Percentiles rank a stretch among this genome's conserved stretches.
These are phyloP conservation scores for Candida glucosophila DNA, from an alignment of 1,139 yeast genomes.

Conservation along the genomic window DNA sequence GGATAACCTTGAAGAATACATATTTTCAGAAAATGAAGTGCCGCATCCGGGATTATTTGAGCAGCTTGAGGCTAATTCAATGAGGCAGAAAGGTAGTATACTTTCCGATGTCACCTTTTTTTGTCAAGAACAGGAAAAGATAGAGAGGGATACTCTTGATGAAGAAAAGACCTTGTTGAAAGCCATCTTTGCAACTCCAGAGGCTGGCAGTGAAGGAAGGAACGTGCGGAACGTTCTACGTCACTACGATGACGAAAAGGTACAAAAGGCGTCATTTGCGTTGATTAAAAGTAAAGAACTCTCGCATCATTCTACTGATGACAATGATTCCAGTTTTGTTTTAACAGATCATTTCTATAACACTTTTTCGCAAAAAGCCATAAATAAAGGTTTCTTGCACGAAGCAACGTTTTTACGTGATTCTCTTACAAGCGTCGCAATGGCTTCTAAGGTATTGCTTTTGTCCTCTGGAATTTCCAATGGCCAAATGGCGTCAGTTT, in stretches of 20 bases:
- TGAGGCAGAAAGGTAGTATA: conserved; percentile 46
- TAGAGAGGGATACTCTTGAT: conserved; percentile 16
- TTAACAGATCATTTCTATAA: conserved; percentile 50
- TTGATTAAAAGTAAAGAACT: conserved; percentile 50
- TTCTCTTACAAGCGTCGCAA: conserved; percentile 26
- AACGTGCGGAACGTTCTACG: conserved; percentile 36
- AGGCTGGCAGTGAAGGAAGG: conserved; percentile 35
- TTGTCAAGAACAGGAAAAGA: conserved; percentile 11
- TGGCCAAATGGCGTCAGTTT: conserved; percentile 47
- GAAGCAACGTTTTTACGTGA: conserved; percentile 38
- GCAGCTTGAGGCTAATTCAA: conserved; percentile 37
- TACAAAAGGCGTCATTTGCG: conserved; percentile 42
- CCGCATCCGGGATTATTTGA: conserved; percentile 21
- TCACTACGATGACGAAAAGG: conserved; percentile 31
- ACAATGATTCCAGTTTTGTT: conserved; percentile 39
- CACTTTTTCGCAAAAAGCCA: conserved; percentile 31
- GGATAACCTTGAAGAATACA: conserved; percentile 23
- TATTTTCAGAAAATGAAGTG: conserved; percentile 12
- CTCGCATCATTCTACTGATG: conserved; percentile 37
- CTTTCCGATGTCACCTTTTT: conserved; percentile 32
- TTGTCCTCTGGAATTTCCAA: conserved; percentile 52
- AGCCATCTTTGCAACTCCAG: conserved; percentile 54
- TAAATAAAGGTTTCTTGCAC: conserved; percentile 29
- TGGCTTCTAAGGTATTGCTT: conserved; percentile 41
- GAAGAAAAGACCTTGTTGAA: conserved; percentile 34